Evolutionary conservation across 371 early-diverging fungal species (phyloP), one percentile per base, ranked within the genome.

Genomic region (Lichtheimia ornata): DNA sequence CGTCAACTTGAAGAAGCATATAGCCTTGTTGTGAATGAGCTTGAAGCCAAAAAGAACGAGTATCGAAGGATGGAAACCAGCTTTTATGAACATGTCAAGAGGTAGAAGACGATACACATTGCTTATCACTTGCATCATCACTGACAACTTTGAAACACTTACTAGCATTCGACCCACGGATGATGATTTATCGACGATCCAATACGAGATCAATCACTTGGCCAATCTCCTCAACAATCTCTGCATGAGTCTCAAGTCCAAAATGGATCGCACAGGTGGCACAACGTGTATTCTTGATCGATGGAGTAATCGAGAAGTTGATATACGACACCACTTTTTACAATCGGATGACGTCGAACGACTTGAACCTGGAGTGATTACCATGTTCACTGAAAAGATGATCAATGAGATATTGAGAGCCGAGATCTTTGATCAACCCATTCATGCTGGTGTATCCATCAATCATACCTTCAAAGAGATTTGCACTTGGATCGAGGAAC

Each of bases 171-270:
- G 81, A 15, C 78, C 77, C 1, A 81, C 81, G 0, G 81, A 81
- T 54, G 81, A 81, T 53, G 81, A 81, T 45, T 41, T 77, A 22
- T 81, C 81, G 4, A 81, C 81, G 0, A 79, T 79, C 42, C 74
- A 75, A 27, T 69, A 72, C 18, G 73, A 83, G 59, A 69, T 79
- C 61, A 66, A 55, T 9, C 72, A 79, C 50, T 44, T 79, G 20
- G 59, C 66, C 18, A 72, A 70, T 44, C 71, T 71, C 51, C 40
- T 79, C 28, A 73, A 73, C 57, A 79, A 79, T 40, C 65, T 76
- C 28, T 73, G 76, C 50, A 75, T 79, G 79, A 68, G 74, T 3
- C 51, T 79, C 14, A 71, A 71, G 22, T 64, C 67, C 17, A 73
- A 79, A 20, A 68, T 73, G 63, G 67, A 79, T 49, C 54, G 64